Conservation (phyloP, 768 basidiomycete species). For the Lactifluus hygrophoroides region DNA sequence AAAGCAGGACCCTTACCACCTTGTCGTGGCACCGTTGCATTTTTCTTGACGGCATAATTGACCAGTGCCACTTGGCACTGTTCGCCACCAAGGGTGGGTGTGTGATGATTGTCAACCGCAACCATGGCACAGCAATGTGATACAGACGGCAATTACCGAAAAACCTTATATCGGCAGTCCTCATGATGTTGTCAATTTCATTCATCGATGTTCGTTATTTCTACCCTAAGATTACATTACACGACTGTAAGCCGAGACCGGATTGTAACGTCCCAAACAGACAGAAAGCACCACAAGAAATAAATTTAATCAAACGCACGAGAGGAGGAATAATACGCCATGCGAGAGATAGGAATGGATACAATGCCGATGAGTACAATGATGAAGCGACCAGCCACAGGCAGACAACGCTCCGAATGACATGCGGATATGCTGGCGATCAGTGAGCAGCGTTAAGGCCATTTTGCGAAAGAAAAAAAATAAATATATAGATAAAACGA, state of each 20-base stretch:
- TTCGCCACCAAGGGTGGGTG: slow-evolving; percentile 1
- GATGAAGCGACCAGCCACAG: slow-evolving; percentile 18
- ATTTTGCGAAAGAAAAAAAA: slow-evolving; percentile 15
- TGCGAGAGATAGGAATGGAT: slow-evolving; percentile 19
- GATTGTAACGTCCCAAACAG: slow-evolving; percentile 18
- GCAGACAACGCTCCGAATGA: slow-evolving; percentile 18
- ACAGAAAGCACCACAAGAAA: slow-evolving; percentile 17
- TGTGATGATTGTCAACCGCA: background rate
- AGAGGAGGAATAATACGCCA: slow-evolving; percentile 19
- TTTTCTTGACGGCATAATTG: slow-evolving; percentile 13
- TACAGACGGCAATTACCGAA: background rate
- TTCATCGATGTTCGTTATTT: slow-evolving; percentile 21
- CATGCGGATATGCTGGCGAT: slow-evolving; percentile 17
- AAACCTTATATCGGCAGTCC: background rate
- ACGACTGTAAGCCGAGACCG: slow-evolving; percentile 18
- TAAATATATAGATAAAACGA: slow-evolving; percentile 22
- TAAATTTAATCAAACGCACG: slow-evolving; percentile 20
- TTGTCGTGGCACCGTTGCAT: background rate
- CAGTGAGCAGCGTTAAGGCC: slow-evolving; percentile 15
- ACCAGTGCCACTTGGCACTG: background rate
- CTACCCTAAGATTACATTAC: slow-evolving; percentile 23
- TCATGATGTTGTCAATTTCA: background rate
- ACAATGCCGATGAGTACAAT: slow-evolving; percentile 23
- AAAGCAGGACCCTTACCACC: background rate
- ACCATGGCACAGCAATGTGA: background rate